These are phyloP conservation scores for Cystobasidium sp. DNA, from an alignment of 1,284 basidiomycete species.

Conservation along the genomic window DNA sequence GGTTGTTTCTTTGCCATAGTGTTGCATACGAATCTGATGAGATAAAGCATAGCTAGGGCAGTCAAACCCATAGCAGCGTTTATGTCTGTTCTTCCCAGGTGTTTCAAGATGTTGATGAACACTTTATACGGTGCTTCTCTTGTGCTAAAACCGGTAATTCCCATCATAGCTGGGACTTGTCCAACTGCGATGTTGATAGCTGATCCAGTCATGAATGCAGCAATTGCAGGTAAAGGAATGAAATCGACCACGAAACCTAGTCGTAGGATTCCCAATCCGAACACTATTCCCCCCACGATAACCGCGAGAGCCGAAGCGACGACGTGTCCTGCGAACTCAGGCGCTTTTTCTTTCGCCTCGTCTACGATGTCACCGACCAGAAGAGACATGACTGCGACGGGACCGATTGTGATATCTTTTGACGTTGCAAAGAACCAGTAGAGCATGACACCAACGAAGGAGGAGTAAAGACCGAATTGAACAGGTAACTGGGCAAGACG, in stretches of 20 bases:
- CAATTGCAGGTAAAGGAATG: slow-evolving; percentile 86
- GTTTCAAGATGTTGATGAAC: slow-evolving; percentile 88
- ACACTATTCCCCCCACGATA: slow-evolving; percentile 88
- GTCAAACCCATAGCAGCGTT: slow-evolving; percentile 90
- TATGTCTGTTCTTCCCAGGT: slow-evolving; percentile 70
- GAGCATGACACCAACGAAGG: slow-evolving; percentile 63
- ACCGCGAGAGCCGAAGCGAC: slow-evolving; percentile 88
- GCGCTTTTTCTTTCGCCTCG: slow-evolving; percentile 18
- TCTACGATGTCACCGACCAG: slow-evolving; percentile 52
- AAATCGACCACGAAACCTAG: slow-evolving; percentile 96
- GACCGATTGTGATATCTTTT: slow-evolving; percentile 85
- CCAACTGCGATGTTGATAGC: slow-evolving; percentile 84
- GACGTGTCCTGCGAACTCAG: slow-evolving; percentile 59
- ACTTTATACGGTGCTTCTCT: slow-evolving; percentile 82
- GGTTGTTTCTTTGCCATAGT: slow-evolving; percentile 71
- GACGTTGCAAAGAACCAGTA: slow-evolving; percentile 83
- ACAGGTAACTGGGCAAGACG: slow-evolving; percentile 82
- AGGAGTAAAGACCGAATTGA: slow-evolving; percentile 93
- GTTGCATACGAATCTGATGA: slow-evolving; percentile 70
- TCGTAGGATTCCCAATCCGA: slow-evolving; percentile 87
- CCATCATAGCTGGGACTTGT: slow-evolving; percentile 84
- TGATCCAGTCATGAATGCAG: slow-evolving; percentile 70
- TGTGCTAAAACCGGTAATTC: slow-evolving; percentile 75
- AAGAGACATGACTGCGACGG: slow-evolving; percentile 63
- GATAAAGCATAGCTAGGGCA: slow-evolving; percentile 74